These are phyloP conservation scores for Coccomyxa subellipsoidea DNA, from an alignment of 163 green algal species.

Conservation along the genomic window DNA sequence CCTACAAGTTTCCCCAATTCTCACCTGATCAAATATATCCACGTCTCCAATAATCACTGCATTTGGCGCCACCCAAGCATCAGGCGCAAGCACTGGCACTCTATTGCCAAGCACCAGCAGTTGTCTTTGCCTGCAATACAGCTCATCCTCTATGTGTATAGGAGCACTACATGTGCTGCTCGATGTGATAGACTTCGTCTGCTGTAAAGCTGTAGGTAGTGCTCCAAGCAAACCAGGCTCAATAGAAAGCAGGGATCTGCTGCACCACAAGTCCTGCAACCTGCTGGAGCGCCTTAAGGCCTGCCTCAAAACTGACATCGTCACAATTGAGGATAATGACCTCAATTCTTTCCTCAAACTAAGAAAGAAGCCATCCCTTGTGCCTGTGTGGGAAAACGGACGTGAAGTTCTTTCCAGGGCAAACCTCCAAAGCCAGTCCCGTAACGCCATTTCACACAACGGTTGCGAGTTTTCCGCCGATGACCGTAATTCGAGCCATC, in stretches of 20 bases:
- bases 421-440: background rate
- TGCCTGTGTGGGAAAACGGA: no score
- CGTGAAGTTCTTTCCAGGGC: background rate
- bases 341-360: no score
- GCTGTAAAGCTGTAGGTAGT: background rate
- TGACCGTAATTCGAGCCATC: no score
- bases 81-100: slow-evolving; percentile 62
- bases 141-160: slow-evolving; percentile 44
- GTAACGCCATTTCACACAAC: no score
- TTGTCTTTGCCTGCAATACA: slow-evolving; percentile 71
- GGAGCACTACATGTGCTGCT: slow-evolving; percentile 3
- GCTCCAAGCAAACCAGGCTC: background rate
- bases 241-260: background rate
- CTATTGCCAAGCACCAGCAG: slow-evolving; percentile 78
- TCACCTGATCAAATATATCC: slow-evolving; percentile 84
- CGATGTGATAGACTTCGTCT: background rate
- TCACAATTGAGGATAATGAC: no score
- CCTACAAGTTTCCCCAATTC: background rate
- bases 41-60: slow-evolving; percentile 91
- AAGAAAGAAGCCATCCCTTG: no score
- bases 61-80: slow-evolving; percentile 88
- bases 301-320: background rate
- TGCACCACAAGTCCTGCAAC: background rate
- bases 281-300: background rate
- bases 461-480: background rate